Conservation (phyloP, 805 yeast genomes). For the Metschnikowia picachoensis region DNA sequence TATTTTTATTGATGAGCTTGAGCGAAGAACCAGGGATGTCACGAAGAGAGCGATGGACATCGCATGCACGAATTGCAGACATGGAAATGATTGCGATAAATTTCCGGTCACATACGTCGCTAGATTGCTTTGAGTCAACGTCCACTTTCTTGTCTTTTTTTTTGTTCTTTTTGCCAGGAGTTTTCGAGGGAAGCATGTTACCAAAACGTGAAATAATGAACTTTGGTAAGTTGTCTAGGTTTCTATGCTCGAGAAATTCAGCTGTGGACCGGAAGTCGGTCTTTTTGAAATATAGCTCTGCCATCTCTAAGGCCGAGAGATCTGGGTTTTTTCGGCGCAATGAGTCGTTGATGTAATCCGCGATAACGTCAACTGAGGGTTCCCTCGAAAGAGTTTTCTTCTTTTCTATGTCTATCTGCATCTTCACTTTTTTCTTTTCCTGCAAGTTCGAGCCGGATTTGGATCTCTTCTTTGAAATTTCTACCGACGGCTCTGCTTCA, state of each 20-base stretch:
- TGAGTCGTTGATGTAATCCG: slow-evolving; percentile 61
- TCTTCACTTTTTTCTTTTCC: slow-evolving; percentile 61
- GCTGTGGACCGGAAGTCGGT: slow-evolving; percentile 58
- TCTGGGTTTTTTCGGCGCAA: slow-evolving; percentile 60
- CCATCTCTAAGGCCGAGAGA: slow-evolving; percentile 69
- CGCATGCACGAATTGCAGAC: slow-evolving; percentile 87
- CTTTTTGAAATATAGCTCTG: slow-evolving; percentile 59
- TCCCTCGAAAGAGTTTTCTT: slow-evolving; percentile 54
- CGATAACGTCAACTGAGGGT: slow-evolving; percentile 52
- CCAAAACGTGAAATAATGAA: slow-evolving; percentile 52
- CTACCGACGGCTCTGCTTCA: slow-evolving; percentile 8
- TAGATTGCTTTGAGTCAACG: slow-evolving; percentile 17
- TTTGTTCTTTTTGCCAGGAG: slow-evolving; percentile 25
- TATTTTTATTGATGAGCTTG: slow-evolving; percentile 73
- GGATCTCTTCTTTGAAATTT: slow-evolving; percentile 23
- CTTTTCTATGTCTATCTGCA: slow-evolving; percentile 58
- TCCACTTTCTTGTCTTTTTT: slow-evolving; percentile 26
- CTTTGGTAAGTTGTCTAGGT: slow-evolving; percentile 49
- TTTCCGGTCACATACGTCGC: slow-evolving; percentile 30
- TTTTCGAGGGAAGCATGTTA: slow-evolving; percentile 39
- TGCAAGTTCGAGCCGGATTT: slow-evolving; percentile 43
- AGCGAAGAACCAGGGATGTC: slow-evolving; percentile 50
- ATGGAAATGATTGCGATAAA: slow-evolving; percentile 55
- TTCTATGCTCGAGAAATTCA: slow-evolving; percentile 49
- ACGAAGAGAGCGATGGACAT: slow-evolving; percentile 62